A percentile compares a stretch with the other conserved stretches of the same genome.
These are phyloP conservation scores for Diaporthe humulicola DNA, from an alignment of 2,329 filamentous ascomycete genomes.

Conservation along the genomic window DNA sequence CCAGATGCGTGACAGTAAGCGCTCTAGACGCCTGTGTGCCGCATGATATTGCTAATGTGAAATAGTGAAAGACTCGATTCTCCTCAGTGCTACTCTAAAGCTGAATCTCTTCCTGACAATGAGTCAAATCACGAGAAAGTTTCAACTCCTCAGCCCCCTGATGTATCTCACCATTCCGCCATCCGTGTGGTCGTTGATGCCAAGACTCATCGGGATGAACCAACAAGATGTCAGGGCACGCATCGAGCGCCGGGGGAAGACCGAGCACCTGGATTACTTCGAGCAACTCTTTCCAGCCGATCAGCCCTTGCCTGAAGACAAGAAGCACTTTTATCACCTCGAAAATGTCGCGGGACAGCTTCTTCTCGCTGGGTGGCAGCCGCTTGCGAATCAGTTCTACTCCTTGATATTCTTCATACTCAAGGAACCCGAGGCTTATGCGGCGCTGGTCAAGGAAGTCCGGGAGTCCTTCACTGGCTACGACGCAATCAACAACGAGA, in stretches of 20 bases:
- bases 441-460: conserved; percentile 6
- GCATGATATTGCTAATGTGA: not conserved
- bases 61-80: conserved; percentile 19
- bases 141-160: conserved; percentile 31
- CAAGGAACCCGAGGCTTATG: not conserved
- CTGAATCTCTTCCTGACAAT: conserved; percentile 34
- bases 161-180: conserved; percentile 36
- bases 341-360: conserved; percentile 36
- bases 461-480: not conserved
- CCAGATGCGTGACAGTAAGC: conserved; percentile 37
- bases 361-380: conserved; percentile 6
- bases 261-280: conserved; percentile 37
- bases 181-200: conserved; percentile 11
- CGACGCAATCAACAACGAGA: not conserved
- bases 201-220: conserved; percentile 24
- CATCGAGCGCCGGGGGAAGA: conserved; percentile 2
- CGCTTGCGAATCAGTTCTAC: conserved; percentile 8
- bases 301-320: not conserved
- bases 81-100: conserved; percentile 26
- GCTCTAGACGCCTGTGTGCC: accelerated
- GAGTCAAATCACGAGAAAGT: conserved; percentile 32
- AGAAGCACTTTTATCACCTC: conserved; percentile 35
- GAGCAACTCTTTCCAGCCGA: conserved; percentile 32
- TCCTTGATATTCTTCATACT: conserved; percentile 7
- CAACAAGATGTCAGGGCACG: not conserved